Evolutionary conservation across 2,329 filamentous ascomycete genomes (phyloP).

Genomic region (Albophoma yamanashiensis): DNA sequence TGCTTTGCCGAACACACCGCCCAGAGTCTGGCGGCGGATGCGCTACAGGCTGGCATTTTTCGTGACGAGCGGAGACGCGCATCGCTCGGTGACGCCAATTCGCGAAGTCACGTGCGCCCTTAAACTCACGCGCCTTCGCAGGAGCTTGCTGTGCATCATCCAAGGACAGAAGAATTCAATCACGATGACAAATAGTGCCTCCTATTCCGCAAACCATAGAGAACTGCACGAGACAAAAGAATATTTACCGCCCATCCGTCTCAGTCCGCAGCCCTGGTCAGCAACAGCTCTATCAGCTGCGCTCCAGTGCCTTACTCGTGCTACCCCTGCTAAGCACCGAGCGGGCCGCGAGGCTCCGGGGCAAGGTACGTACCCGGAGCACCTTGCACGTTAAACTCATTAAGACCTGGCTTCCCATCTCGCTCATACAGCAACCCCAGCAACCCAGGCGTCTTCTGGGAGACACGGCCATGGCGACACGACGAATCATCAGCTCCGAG

Average conservation of each 20-base stretch:
- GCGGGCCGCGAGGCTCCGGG: not conserved
- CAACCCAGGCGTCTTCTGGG: conserved; percentile 3
- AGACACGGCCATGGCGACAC: conserved; percentile 51
- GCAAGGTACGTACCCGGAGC: not conserved
- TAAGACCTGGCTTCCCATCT: not conserved
- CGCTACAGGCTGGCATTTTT: conserved; percentile 2
- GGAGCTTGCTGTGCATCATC: not conserved
- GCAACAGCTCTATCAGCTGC: not conserved
- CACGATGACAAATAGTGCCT: not conserved
- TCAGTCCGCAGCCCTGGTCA: not conserved
- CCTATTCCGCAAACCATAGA: not conserved
- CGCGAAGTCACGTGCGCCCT: conserved; percentile 14
- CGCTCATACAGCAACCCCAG: not conserved
- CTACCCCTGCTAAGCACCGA: not conserved
- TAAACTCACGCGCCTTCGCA: not conserved
- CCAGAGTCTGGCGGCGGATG: not conserved
- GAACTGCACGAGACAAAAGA: not conserved
- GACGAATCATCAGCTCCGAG: conserved; percentile 54
- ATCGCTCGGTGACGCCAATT: conserved; percentile 1
- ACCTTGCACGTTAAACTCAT: not conserved
- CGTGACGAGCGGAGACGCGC: conserved; percentile 7
- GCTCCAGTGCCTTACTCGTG: too few species aligned
- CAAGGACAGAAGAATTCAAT: not conserved
- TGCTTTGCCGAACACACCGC: not conserved
- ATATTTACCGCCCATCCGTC: not conserved